A percentile compares a stretch with the other conserved stretches of the same genome.
These are phyloP conservation scores for Rhizopogon salebrosus DNA, from an alignment of 768 basidiomycete genomes.

Conservation along the genomic window DNA sequence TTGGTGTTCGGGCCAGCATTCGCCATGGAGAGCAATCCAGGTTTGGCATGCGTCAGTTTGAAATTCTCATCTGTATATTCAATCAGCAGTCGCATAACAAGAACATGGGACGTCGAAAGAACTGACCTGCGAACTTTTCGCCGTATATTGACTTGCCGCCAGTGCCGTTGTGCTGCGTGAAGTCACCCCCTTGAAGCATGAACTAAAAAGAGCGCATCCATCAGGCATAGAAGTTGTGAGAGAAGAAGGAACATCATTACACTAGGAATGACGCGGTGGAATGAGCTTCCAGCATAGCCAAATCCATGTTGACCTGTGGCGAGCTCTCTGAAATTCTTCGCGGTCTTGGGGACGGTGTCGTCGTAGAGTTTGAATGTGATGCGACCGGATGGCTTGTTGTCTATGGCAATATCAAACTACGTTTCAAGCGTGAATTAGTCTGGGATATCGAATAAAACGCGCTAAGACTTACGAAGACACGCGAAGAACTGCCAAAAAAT, in stretches of 20 bases:
- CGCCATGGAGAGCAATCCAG: constrained; percentile 78
- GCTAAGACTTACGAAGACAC: constrained; percentile 17
- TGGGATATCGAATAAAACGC: neutral
- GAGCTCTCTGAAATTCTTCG: constrained; percentile 78
- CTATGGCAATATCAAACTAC: constrained; percentile 65
- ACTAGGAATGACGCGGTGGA: constrained; percentile 72
- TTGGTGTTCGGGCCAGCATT: constrained; percentile 82
- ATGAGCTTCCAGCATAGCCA: constrained; percentile 63
- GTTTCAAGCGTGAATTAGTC: neutral
- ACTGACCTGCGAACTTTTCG: neutral
- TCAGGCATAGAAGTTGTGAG: neutral
- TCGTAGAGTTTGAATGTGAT: constrained; percentile 84
- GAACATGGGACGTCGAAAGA: neutral
- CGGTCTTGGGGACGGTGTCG: constrained; percentile 75
- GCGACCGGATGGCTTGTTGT: constrained; percentile 54
- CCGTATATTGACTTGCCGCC: constrained; percentile 89
- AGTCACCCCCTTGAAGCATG: constrained; percentile 89
- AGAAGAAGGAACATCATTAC: constrained; percentile 23
- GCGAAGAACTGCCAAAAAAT: constrained; percentile 19
- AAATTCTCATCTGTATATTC: constrained; percentile 62
- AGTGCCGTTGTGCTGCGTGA: constrained; percentile 69
- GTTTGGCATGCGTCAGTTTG: constrained; percentile 51
- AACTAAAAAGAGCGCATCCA: constrained; percentile 35
- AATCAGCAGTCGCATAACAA: neutral
- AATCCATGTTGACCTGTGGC: constrained; percentile 62